Conservation (phyloP, 1,139 yeast species). For the Maudiozyma humilis region DNA sequence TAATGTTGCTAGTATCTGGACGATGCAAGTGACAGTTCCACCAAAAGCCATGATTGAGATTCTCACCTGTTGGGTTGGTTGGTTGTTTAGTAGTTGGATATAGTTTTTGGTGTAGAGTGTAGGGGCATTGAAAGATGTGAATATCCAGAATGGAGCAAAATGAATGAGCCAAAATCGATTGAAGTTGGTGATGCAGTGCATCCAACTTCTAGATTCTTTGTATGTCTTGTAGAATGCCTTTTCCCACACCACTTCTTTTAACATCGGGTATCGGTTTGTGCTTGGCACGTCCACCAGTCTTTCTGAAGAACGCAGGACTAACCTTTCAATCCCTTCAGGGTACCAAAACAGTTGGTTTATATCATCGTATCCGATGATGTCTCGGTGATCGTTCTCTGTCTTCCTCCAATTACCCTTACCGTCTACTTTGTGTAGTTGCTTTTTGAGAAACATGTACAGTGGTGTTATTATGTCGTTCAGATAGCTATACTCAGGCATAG, state of each 20-base stretch:
- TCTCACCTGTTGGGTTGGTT: conserved; percentile 56
- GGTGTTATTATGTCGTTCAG: conserved; percentile 71
- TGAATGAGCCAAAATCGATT: conserved; percentile 82
- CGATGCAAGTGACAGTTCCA: conserved; percentile 58
- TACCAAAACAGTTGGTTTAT: conserved; percentile 82
- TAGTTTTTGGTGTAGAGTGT: conserved; percentile 62
- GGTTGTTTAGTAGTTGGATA: conserved; percentile 48
- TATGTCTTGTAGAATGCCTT: conserved; percentile 64
- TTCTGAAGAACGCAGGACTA: conserved; percentile 39
- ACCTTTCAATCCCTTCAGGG: conserved; percentile 47
- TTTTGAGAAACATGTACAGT: conserved; percentile 52
- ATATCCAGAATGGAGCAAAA: conserved; percentile 70
- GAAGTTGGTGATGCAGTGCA: conserved; percentile 67
- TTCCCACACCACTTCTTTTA: conserved; percentile 54
- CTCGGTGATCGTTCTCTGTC: conserved; percentile 57
- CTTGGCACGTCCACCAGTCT: conserved; percentile 40
- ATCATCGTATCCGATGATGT: conserved; percentile 78
- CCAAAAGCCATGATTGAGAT: conserved; percentile 63
- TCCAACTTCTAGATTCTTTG: conserved; percentile 67
- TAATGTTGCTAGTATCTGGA: conserved; percentile 55
- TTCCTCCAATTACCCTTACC: conserved; percentile 37
- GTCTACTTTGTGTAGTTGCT: conserved; percentile 42
- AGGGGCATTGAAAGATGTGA: conserved; percentile 70
- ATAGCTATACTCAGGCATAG: conserved; percentile 35
- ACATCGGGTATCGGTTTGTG: conserved; percentile 39